A percentile compares a stretch with the other conserved stretches of the same genome.
Evolutionary conservation across 805 yeast genomes (phyloP).

Genomic region (Nakazawaea molendinolei): DNA sequence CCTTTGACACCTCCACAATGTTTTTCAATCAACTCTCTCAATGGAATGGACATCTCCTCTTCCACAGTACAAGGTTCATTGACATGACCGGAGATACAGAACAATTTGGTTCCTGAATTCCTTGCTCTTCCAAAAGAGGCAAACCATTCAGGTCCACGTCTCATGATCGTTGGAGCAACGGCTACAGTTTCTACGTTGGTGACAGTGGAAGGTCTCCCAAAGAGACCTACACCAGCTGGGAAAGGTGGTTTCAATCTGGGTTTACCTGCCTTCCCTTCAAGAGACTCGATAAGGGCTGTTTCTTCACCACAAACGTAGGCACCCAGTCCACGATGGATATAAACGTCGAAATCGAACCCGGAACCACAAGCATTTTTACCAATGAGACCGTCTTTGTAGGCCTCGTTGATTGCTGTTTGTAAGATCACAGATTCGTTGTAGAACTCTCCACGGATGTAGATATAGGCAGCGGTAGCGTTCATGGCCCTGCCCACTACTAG

Average conservation of each 20-base stretch:
- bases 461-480: slow-evolving; percentile 92
- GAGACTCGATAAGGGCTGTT: slow-evolving; percentile 80
- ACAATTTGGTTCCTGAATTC: slow-evolving; percentile 76
- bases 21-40: slow-evolving; percentile 73
- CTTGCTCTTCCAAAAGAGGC: slow-evolving; percentile 79
- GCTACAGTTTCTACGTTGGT: slow-evolving; percentile 89
- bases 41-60: slow-evolving; percentile 89
- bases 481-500: slow-evolving; percentile 82
- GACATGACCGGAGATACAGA: slow-evolving; percentile 85
- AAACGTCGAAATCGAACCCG: slow-evolving; percentile 79
- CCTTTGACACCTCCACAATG: slow-evolving; percentile 91
- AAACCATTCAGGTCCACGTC: slow-evolving; percentile 89
- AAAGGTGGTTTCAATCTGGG: slow-evolving; percentile 93
- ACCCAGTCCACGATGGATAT: slow-evolving; percentile 88
- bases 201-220: slow-evolving; percentile 87
- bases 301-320: slow-evolving; percentile 93
- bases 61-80: slow-evolving; percentile 91
- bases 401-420: slow-evolving; percentile 82
- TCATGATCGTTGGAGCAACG: slow-evolving; percentile 82
- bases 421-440: slow-evolving; percentile 71
- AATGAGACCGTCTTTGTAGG: slow-evolving; percentile 70
- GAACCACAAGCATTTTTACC: slow-evolving; percentile 87
- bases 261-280: slow-evolving; percentile 91
- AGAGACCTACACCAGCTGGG: slow-evolving; percentile 90
- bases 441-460: slow-evolving; percentile 87